phyloP scores from a whole-genome alignment of 805 yeast genomes.

The Debaryomyces prosopidis region DNA sequence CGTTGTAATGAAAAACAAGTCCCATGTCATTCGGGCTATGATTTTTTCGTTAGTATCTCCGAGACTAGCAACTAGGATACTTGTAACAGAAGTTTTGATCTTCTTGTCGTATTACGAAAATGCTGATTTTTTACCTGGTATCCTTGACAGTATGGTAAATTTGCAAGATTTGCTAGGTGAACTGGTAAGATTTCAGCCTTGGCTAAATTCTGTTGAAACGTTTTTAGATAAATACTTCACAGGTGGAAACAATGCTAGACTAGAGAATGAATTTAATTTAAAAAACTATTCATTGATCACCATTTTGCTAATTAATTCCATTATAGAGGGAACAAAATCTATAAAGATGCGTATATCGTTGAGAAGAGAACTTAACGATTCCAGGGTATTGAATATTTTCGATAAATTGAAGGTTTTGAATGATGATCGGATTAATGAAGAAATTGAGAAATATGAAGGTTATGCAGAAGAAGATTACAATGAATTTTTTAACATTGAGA shows the following conservation, averaged over 20 bases:
- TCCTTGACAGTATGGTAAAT: conserved; percentile 30
- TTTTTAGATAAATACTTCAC: conserved; percentile 31
- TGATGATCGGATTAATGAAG: conserved; percentile 32
- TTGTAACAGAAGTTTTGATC: conserved; percentile 44
- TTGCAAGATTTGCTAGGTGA: conserved; percentile 39
- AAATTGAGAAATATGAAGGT: conserved; percentile 38
- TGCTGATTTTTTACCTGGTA: conserved; percentile 22
- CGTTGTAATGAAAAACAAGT: conserved; percentile 15
- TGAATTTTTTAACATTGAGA: conserved; percentile 13
- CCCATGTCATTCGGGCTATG: conserved; percentile 37
- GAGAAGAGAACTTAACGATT: conserved; percentile 38
- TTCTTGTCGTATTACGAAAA: conserved; percentile 31
- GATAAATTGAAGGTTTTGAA: conserved; percentile 33
- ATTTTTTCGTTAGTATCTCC: conserved; percentile 42
- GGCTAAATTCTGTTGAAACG: conserved; percentile 39
- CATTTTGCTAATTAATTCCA: conserved; percentile 34
- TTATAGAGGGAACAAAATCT: conserved; percentile 28
- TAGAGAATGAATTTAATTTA: conserved; percentile 18
- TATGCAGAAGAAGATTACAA: conserved; percentile 41
- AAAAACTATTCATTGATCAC: conserved; percentile 37
- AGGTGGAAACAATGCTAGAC: conserved; percentile 4
- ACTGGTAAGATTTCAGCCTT: conserved; percentile 38
- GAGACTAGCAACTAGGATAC: conserved; percentile 36
- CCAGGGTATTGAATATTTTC: conserved; percentile 33
- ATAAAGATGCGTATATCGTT: conserved; percentile 28